A percentile compares a stretch with the other conserved stretches of the same genome.
Evolutionary conservation across 805 yeast species (phyloP).

Genomic region (Zygoascus biomembranicola): DNA sequence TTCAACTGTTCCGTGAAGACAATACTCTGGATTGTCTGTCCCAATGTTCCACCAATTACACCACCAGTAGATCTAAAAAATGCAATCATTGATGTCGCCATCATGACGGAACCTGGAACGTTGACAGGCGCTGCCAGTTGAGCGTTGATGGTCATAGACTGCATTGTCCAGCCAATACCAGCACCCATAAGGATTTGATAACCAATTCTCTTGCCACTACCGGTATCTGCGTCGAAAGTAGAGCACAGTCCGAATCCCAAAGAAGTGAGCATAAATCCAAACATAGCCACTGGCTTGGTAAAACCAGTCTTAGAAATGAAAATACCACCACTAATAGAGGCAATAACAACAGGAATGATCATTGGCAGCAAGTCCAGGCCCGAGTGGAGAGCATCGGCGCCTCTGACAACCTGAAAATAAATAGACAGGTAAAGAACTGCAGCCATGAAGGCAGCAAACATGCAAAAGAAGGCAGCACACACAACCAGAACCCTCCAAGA

Average conservation of each 20-base stretch:
- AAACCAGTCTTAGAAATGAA: constrained; percentile 35
- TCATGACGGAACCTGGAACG: constrained; percentile 39
- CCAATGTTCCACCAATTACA: constrained; percentile 34
- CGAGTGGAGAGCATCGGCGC: constrained; percentile 31
- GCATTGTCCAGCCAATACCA: constrained; percentile 38
- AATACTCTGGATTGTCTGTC: constrained; percentile 34
- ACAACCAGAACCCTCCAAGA: constrained; percentile 19
- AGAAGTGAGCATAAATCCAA: constrained; percentile 31
- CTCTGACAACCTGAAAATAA: constrained; percentile 40
- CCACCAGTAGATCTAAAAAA: constrained; percentile 40
- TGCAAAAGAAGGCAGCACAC: constrained; percentile 29
- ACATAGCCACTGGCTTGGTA: constrained; percentile 35
- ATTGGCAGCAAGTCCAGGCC: constrained; percentile 37
- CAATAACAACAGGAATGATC: constrained; percentile 35
- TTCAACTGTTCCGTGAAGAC: constrained; percentile 18
- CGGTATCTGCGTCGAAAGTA: constrained; percentile 34
- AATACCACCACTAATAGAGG: constrained; percentile 38
- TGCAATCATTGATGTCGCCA: constrained; percentile 39
- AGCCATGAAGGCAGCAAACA: constrained; percentile 39
- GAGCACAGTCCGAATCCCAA: constrained; percentile 40
- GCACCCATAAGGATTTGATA: constrained; percentile 39
- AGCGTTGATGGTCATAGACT: constrained; percentile 35
- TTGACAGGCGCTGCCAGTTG: constrained; percentile 45
- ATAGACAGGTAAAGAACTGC: constrained; percentile 40
- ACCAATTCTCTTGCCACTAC: constrained; percentile 34